Conservation (phyloP, 2,329 filamentous ascomycete species). For the Epichloe uncinata region DNA sequence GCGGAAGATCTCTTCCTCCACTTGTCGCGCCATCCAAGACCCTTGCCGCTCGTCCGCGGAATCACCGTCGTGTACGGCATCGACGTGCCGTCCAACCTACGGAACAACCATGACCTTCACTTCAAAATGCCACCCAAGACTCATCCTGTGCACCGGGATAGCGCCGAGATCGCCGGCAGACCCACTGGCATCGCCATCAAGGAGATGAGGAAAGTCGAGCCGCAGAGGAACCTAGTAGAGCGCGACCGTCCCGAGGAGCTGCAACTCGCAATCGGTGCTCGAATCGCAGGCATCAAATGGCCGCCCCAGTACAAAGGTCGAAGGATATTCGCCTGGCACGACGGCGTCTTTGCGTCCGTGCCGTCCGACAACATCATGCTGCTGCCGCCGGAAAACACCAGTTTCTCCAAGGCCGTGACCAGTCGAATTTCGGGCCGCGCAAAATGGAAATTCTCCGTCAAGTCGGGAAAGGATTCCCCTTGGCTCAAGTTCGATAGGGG, state of each 20-base stretch:
- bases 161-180: conserved; percentile 25
- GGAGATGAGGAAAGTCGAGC: conserved; percentile 32
- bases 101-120: conserved; percentile 41
- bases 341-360: conserved; percentile 36
- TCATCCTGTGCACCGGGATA: conserved; percentile 28
- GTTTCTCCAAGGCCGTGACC: conserved; percentile 31
- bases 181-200: conserved; percentile 34
- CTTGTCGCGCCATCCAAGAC: conserved; percentile 38
- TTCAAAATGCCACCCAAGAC: conserved; percentile 26
- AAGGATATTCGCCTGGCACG: conserved; percentile 43
- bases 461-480: conserved; percentile 27
- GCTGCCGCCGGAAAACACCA: conserved; percentile 29
- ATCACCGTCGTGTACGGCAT: conserved; percentile 33
- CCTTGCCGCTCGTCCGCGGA: conserved; percentile 34
- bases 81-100: conserved; percentile 24
- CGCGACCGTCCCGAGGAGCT: conserved; percentile 25
- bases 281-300: conserved; percentile 37
- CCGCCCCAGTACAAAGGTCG: conserved; percentile 38
- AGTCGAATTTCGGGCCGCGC: conserved; percentile 35
- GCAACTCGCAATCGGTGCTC: conserved; percentile 34
- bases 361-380: conserved; percentile 35
- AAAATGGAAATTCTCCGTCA: conserved; percentile 39
- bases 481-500: conserved; percentile 53
- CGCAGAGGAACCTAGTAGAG: conserved; percentile 30
- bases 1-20: conserved; percentile 39